Percentiles rank a stretch among this genome's conserved stretches.
These are phyloP conservation scores for Aspergillus fischeri DNA, from an alignment of 2,329 filamentous ascomycete genomes.

Conservation along the genomic window DNA sequence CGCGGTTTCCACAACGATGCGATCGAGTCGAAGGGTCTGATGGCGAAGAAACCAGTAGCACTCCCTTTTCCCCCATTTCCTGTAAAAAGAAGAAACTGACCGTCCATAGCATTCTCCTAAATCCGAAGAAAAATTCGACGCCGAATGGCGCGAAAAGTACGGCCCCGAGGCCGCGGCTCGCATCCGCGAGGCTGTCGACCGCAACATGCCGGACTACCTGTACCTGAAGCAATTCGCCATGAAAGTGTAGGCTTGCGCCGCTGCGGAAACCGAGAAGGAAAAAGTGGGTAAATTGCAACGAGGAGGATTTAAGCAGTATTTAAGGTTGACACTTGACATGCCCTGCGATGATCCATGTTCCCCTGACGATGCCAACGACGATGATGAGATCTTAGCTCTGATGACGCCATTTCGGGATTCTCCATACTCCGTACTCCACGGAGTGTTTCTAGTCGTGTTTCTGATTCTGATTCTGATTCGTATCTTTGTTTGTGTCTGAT, in stretches of 20 bases:
- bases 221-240: conserved; percentile 64
- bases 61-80: not conserved
- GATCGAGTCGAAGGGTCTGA: conserved; percentile 73
- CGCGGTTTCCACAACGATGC: conserved; percentile 95
- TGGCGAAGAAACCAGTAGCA: conserved; percentile 50
- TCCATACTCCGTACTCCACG: not conserved
- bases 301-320: conserved; percentile 1
- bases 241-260: conserved; percentile 37
- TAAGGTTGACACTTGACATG: not conserved
- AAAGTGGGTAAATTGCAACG: not conserved
- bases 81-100: conserved; percentile 11
- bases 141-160: conserved; percentile 59
- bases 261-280: no score
- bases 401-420: conserved; percentile 23
- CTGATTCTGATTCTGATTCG: not conserved
- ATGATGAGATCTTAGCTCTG: conserved; percentile 25
- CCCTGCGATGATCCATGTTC: not conserved
- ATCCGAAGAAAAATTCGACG: conserved; percentile 53
- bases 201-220: conserved; percentile 58
- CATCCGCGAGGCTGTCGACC: conserved; percentile 57
- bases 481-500: not conserved
- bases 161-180: conserved; percentile 56
- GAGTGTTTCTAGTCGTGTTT: not conserved
- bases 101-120: conserved; percentile 32
- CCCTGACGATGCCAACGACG: not conserved